These are phyloP conservation scores for Penicillium dipodomyicola DNA, from an alignment of 495 filamentous ascomycete genomes.

Conservation along the genomic window DNA sequence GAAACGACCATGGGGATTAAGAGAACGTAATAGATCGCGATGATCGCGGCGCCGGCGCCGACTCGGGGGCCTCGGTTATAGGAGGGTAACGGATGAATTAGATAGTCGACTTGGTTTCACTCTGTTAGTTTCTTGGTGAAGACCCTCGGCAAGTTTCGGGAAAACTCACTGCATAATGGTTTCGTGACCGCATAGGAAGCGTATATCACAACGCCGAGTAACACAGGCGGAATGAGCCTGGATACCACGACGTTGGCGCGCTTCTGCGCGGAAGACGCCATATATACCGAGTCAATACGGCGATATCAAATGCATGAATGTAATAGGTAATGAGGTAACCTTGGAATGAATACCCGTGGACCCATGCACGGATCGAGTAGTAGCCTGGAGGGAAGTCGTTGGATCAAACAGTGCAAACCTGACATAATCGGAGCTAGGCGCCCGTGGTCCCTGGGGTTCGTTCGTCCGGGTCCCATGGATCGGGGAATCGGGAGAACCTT, in stretches of 20 bases:
- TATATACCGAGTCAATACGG: conserved; percentile 17
- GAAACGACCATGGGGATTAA: conserved; percentile 62
- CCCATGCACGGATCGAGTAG: not conserved
- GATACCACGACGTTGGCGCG: conserved; percentile 53
- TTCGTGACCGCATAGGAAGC: conserved; percentile 61
- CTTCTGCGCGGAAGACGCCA: conserved; percentile 40
- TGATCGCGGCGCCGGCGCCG: conserved; percentile 62
- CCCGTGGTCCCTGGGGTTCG: conserved; percentile 3
- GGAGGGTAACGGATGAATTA: conserved; percentile 52
- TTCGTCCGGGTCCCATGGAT: not conserved
- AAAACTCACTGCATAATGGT: conserved; percentile 53
- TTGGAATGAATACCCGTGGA: not conserved
- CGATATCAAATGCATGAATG: conserved; percentile 18
- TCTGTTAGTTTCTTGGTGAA: not conserved
- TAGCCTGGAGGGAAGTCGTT: conserved; percentile 1
- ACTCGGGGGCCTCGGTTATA: conserved; percentile 39
- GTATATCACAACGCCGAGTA: conserved; percentile 59
- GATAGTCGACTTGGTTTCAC: conserved; percentile 56
- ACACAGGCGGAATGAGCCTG: conserved; percentile 55
- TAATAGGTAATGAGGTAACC: not conserved
- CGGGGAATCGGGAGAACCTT: conserved; percentile 1
- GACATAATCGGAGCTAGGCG: conserved; percentile 13
- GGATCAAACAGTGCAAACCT: conserved; percentile 19
- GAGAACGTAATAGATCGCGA: conserved; percentile 68
- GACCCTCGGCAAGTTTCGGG: too few species aligned